These are phyloP conservation scores for Fusarium albidum DNA, from an alignment of 2,329 filamentous ascomycete genomes.

Conservation along the genomic window DNA sequence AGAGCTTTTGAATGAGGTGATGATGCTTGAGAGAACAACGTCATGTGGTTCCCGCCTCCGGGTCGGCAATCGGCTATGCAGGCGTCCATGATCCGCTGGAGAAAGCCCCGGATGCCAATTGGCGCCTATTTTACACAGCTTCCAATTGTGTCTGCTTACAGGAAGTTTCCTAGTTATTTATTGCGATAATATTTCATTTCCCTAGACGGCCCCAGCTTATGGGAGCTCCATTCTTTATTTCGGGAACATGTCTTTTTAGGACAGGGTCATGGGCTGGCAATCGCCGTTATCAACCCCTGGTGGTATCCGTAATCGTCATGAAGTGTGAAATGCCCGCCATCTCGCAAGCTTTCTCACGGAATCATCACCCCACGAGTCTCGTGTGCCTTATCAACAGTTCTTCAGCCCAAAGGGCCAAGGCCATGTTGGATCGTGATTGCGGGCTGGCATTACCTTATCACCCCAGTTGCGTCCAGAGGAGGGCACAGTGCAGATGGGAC, in stretches of 20 bases:
- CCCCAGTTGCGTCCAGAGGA: slow-evolving; percentile 19
- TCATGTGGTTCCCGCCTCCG: slow-evolving; percentile 28
- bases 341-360: neutral
- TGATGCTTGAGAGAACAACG: slow-evolving; percentile 23
- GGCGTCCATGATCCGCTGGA: slow-evolving; percentile 27
- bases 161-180: neutral
- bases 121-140: neutral
- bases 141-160: neutral
- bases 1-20: slow-evolving; percentile 23
- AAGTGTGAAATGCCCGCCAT: neutral
- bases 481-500: slow-evolving; percentile 21
- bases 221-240: slow-evolving; percentile 31
- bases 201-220: neutral
- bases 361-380: slow-evolving; percentile 24
- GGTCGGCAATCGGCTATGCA: slow-evolving; percentile 32
- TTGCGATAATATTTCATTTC: slow-evolving; percentile 10
- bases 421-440: slow-evolving; percentile 1
- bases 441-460: slow-evolving; percentile 32
- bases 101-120: too few relatives aligned
- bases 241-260: slow-evolving; percentile 19
- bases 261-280: neutral
- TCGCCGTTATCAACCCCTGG: too few relatives aligned
- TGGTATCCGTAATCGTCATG: neutral
- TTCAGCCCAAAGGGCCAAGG: neutral
- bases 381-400: slow-evolving; percentile 13